Percentiles rank a stretch among this genome's conserved stretches.
Evolutionary conservation across 1,284 basidiomycete species (phyloP).

Genomic region (Binderoboletus segoi): DNA sequence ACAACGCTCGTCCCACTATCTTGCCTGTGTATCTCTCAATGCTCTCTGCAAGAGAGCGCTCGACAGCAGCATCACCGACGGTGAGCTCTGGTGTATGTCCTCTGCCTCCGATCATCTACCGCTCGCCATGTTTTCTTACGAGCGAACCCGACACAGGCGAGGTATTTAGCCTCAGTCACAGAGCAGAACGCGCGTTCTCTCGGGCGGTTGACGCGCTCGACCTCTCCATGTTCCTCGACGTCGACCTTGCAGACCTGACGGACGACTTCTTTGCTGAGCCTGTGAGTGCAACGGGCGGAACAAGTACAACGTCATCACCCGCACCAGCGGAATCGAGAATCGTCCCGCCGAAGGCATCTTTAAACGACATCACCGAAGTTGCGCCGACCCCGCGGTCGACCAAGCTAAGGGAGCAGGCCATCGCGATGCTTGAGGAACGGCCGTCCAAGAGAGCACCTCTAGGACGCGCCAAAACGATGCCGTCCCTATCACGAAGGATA

Average conservation of each 20-base stretch:
- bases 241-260: not conserved
- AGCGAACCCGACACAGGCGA: slow-evolving; percentile 14
- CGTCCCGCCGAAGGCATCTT: not conserved
- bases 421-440: not conserved
- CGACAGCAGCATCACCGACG: not conserved
- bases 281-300: not conserved
- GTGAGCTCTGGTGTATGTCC: slow-evolving; percentile 21
- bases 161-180: not conserved
- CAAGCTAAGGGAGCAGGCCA: slow-evolving; percentile 5
- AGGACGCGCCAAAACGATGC: slow-evolving; percentile 23
- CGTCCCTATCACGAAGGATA: not conserved
- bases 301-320: not conserved
- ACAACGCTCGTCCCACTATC: slow-evolving; percentile 11
- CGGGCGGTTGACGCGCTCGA: slow-evolving; percentile 5
- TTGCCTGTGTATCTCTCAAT: slow-evolving; percentile 13
- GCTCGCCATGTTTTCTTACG: not conserved
- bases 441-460: slow-evolving; percentile 4
- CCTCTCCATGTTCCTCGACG: slow-evolving; percentile 7
- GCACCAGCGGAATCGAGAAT: not conserved
- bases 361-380: not conserved
- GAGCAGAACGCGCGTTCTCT: slow-evolving; percentile 8
- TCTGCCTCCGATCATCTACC: not conserved
- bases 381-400: not conserved
- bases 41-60: slow-evolving; percentile 14
- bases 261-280: not conserved